Evolutionary conservation across 805 yeast species (phyloP), one percentile per base, ranked within the genome.

Genomic region (Starmerella tilneyi): DNA sequence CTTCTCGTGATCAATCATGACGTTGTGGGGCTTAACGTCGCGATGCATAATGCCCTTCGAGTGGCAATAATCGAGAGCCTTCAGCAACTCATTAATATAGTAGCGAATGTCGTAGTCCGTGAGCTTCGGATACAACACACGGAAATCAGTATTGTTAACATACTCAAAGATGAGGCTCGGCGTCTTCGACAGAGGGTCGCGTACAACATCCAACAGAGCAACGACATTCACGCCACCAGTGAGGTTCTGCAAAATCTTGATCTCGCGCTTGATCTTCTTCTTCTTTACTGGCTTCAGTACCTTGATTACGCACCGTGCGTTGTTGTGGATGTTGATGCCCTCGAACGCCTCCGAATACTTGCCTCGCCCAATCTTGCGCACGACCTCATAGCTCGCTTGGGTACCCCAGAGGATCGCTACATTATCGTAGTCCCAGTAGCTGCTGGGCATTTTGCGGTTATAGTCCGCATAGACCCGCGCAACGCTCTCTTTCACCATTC

Each of bases 1-100:
- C 37, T 60, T 62, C 21, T 70, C 66, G 50, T 85, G 94, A 64
- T 86, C 94, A 55, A 85, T 85, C 94, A 85, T 85, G 35, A 85
- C 84, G 59, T 85, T 85, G 63, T 85, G 95, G 9, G 95, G 95
- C 61, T 85, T 85, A 41, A 85, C 95, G 64, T 85, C 96, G 61
- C 96, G 71, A 64, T 85, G 96, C 81, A 85, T 85, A 53, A 88
- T 84, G 29, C 96, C 96, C 80, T 82, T 82, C 5, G 94, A 81
- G 66, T 88, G 96, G 44, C 84, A 80, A 63, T 74, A 86, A 66
- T 88, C 94, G 52, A 88, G 71, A 0, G 96, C 96, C 46, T 70
- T 73, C 56, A 88, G 71, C 53, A 88, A 69, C 65, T 86, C 92
- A 53, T 71, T 78, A 75, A 88, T 84, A 65, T 88, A 88, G 65